These are phyloP conservation scores for Schwanniomyces yamadae DNA, from an alignment of 805 yeast genomes.

Conservation along the genomic window DNA sequence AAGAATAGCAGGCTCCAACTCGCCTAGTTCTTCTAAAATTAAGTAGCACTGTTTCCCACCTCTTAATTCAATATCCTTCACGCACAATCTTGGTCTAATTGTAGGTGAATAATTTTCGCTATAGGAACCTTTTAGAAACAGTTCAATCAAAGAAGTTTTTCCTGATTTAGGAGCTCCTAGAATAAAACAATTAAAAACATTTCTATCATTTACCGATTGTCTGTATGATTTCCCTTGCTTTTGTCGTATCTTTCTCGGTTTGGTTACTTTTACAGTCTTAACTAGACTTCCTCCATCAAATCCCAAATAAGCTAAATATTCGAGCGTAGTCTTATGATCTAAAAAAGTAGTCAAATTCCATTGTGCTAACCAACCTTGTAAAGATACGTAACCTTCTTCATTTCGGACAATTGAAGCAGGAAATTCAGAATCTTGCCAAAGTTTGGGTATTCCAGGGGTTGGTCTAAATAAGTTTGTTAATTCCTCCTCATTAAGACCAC, in stretches of 20 bases:
- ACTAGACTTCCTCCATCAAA: slow-evolving; percentile 54
- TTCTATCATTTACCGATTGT: slow-evolving; percentile 72
- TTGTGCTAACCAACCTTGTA: slow-evolving; percentile 98
- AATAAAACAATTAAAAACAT: slow-evolving; percentile 87
- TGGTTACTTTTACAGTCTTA: slow-evolving; percentile 66
- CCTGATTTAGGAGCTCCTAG: slow-evolving; percentile 87
- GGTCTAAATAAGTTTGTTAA: slow-evolving; percentile 70
- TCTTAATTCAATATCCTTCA: slow-evolving; percentile 85
- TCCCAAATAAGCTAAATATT: slow-evolving; percentile 87
- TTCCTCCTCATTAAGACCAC: slow-evolving; percentile 82
- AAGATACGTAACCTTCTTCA: slow-evolving; percentile 83
- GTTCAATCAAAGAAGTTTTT: slow-evolving; percentile 78
- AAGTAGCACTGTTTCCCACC: slow-evolving; percentile 96
- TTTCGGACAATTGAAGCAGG: slow-evolving; percentile 88
- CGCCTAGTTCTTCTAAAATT: slow-evolving; percentile 88
- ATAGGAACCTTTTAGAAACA: slow-evolving; percentile 73
- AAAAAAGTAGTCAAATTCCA: slow-evolving; percentile 96
- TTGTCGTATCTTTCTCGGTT: slow-evolving; percentile 70
- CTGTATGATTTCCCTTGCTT: slow-evolving; percentile 64
- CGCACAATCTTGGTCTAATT: slow-evolving; percentile 75
- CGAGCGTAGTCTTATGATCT: slow-evolving; percentile 79
- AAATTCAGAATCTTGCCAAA: slow-evolving; percentile 84
- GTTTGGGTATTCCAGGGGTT: slow-evolving; percentile 87
- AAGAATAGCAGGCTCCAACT: slow-evolving; percentile 75
- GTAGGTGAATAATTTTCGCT: slow-evolving; percentile 78